These are phyloP conservation scores for Gracilariopsis chorda DNA, from an alignment of 23 red algal genomes.

Conservation along the genomic window DNA sequence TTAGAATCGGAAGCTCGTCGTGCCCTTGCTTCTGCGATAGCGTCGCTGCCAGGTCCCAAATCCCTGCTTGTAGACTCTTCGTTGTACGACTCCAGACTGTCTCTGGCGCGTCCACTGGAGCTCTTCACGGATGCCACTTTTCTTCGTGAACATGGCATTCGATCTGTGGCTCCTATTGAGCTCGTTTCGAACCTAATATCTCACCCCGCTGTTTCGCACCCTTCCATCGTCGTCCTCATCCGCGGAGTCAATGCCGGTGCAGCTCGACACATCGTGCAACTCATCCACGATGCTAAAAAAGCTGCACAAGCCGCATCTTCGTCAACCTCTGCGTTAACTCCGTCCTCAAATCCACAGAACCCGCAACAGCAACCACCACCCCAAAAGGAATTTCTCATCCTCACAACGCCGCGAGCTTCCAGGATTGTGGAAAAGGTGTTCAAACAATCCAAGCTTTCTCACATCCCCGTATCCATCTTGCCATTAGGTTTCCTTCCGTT, in stretches of 20 bases:
- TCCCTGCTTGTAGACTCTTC: conserved; percentile 32
- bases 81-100: conserved; percentile 37
- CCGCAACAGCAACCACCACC: background rate
- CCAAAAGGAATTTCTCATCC: conserved; percentile 34
- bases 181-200: background rate
- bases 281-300: background rate
- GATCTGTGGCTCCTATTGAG: conserved; percentile 20
- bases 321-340: background rate
- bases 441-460: background rate
- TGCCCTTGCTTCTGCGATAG: conserved; percentile 20
- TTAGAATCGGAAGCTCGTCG: conserved; percentile 53
- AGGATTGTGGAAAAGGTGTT: conserved; percentile 44
- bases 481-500: conserved; percentile 77
- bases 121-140: conserved; percentile 59
- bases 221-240: conserved; percentile 42
- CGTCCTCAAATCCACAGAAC: background rate
- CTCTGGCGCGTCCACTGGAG: conserved; percentile 55
- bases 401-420: conserved; percentile 55
- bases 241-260: conserved; percentile 46
- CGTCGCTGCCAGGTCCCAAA: conserved; percentile 48
- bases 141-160: conserved; percentile 48
- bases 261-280: conserved; percentile 17
- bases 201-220: background rate
- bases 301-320: background rate
- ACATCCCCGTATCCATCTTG: conserved; percentile 36